phyloP scores from a whole-genome alignment of 2,329 filamentous ascomycete genomes.

The Penicillium sp. region DNA sequence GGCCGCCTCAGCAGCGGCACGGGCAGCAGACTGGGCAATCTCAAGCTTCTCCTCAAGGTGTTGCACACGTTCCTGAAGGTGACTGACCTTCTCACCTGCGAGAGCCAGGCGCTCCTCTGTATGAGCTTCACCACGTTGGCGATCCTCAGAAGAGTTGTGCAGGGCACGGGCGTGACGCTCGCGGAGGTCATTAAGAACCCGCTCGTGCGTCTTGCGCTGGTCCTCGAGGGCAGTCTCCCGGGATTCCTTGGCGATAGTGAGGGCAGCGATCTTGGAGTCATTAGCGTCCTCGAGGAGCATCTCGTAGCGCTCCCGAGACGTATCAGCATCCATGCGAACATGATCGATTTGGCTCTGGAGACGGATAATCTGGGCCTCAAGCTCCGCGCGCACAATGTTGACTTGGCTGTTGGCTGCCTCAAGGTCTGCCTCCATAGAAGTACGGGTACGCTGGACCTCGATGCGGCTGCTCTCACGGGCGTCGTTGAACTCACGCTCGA shows the following conservation, averaged over 20 bases:
- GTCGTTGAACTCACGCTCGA: slow-evolving; percentile 81
- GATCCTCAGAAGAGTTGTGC: slow-evolving; percentile 75
- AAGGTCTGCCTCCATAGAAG: slow-evolving; percentile 76
- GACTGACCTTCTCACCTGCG: slow-evolving; percentile 78
- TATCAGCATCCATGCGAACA: slow-evolving; percentile 76
- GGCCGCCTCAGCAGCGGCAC: slow-evolving; percentile 76
- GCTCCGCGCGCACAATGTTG: slow-evolving; percentile 76
- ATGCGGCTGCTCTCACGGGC: slow-evolving; percentile 75
- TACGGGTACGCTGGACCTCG: slow-evolving; percentile 78
- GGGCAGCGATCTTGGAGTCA: slow-evolving; percentile 62
- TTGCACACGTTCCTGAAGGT: slow-evolving; percentile 79
- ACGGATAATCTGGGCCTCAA: slow-evolving; percentile 75
- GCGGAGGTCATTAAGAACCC: slow-evolving; percentile 72
- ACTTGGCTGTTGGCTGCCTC: slow-evolving; percentile 83
- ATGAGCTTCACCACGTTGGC: slow-evolving; percentile 74
- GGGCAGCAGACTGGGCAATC: slow-evolving; percentile 82
- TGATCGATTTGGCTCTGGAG: slow-evolving; percentile 75
- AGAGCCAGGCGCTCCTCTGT: slow-evolving; percentile 78
- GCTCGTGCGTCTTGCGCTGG: slow-evolving; percentile 66
- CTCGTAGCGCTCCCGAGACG: slow-evolving; percentile 75
- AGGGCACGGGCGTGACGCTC: slow-evolving; percentile 73
- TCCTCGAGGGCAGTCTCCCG: slow-evolving; percentile 58
- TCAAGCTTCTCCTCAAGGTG: slow-evolving; percentile 90
- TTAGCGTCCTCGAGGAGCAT: slow-evolving; percentile 81
- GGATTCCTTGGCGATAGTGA: slow-evolving; percentile 55